These are phyloP conservation scores for Ceratobasidium sp. DNA, from an alignment of 1,284 basidiomycete species.

Conservation along the genomic window DNA sequence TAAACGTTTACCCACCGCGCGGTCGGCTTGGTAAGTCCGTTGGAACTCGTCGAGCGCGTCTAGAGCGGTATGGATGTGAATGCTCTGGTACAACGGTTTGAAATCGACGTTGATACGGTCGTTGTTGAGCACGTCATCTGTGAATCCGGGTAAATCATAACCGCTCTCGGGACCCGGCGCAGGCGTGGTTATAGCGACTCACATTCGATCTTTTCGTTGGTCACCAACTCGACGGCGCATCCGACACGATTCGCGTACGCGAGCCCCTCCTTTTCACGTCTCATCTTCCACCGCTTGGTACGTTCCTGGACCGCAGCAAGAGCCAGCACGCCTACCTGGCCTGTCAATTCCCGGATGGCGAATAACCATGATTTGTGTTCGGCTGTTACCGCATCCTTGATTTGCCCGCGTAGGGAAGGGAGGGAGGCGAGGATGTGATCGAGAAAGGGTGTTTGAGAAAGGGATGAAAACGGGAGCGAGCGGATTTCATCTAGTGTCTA, in stretches of 20 bases:
- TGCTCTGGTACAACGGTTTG: constrained; percentile 94
- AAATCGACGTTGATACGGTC: constrained; percentile 91
- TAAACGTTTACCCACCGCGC: constrained; percentile 68
- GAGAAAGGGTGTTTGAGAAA: constrained; percentile 94
- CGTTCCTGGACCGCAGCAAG: constrained; percentile 91
- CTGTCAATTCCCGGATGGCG: constrained; percentile 90
- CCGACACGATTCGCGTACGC: constrained; percentile 87
- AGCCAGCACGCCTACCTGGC: constrained; percentile 87
- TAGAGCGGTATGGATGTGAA: constrained; percentile 95
- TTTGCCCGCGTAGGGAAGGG: constrained; percentile 87
- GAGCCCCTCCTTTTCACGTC: constrained; percentile 80
- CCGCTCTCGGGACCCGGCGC: not conserved
- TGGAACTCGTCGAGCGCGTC: constrained; percentile 91
- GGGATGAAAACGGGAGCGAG: constrained; percentile 86
- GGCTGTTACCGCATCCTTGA: constrained; percentile 93
- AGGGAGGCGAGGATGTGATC: constrained; percentile 91
- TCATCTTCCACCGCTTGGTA: constrained; percentile 83
- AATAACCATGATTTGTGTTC: constrained; percentile 98
- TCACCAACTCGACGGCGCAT: constrained; percentile 92
- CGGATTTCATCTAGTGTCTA: constrained; percentile 95
- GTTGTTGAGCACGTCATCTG: constrained; percentile 93
- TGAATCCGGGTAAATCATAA: constrained; percentile 17
- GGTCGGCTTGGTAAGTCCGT: constrained; percentile 92
- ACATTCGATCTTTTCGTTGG: constrained; percentile 96
- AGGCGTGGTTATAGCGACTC: constrained; percentile 46